Conservation (phyloP, 2,329 filamentous ascomycete species). For the Penicillium hordei region DNA sequence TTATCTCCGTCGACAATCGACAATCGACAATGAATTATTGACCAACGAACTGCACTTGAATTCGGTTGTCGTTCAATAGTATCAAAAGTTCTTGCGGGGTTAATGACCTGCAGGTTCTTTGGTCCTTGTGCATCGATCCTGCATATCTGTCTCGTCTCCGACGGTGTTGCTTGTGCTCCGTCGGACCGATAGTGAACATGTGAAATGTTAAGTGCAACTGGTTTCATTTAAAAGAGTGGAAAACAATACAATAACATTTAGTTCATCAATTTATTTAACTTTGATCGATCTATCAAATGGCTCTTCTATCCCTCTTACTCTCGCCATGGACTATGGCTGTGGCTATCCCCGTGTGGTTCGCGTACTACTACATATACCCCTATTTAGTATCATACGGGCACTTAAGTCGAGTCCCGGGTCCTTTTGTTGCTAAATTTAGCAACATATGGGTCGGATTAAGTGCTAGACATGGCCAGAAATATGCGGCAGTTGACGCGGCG, state of each 20-base stretch:
- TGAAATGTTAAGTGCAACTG: background rate
- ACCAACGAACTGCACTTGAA: background rate
- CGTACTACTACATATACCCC: constrained; percentile 19
- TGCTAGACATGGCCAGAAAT: constrained; percentile 20
- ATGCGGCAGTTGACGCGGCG: constrained; percentile 44
- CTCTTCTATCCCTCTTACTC: constrained; percentile 11
- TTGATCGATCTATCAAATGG: constrained; percentile 8
- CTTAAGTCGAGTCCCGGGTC: constrained; percentile 17
- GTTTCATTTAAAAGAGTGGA: background rate
- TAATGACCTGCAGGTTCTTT: background rate
- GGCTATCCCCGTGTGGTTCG: constrained; percentile 12
- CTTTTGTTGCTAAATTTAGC: constrained; percentile 22
- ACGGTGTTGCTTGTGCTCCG: constrained; percentile 8
- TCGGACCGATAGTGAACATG: constrained; percentile 1
- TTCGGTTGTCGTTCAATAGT: no score
- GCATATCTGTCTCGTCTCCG: background rate
- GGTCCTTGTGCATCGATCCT: background rate
- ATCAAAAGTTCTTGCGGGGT: background rate
- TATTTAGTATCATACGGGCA: constrained; percentile 17
- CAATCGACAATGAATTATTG: background rate
- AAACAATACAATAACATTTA: background rate
- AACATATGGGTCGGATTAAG: constrained; percentile 23
- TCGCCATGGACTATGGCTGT: constrained; percentile 13
- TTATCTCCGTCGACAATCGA: background rate
- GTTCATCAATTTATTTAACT: background rate